Conservation (phyloP, 139 green algal genomes). For the Pleodorina starrii region DNA sequence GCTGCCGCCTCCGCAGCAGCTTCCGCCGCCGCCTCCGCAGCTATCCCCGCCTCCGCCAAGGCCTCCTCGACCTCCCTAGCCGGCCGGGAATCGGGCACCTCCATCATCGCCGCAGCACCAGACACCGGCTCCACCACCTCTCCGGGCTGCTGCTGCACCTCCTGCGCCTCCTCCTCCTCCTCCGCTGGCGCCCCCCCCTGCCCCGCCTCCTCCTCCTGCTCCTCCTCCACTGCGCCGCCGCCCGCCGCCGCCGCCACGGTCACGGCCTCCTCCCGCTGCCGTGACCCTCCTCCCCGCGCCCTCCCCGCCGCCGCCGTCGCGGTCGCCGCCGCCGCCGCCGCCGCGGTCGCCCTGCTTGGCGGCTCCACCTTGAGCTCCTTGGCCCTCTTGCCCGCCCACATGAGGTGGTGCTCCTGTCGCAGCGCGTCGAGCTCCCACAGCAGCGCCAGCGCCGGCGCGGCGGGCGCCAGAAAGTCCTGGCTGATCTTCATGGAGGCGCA, state of each 20-base stretch:
- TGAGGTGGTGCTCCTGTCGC: conserved; percentile 45
- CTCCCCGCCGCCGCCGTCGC: neutral
- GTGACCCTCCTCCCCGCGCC: neutral
- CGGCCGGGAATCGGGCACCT: neutral
- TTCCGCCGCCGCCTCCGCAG: neutral
- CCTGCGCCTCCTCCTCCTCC: neutral
- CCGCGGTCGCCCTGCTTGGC: neutral
- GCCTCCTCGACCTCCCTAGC: neutral
- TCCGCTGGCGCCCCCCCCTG: neutral
- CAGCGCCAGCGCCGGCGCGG: conserved; percentile 23
- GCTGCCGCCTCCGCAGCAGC: neutral
- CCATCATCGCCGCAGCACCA: too few relatives aligned
- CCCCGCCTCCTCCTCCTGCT: neutral
- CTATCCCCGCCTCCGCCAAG: too few relatives aligned
- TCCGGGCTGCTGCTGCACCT: neutral
- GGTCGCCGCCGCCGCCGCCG: neutral
- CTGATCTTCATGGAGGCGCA: conserved; percentile 35
- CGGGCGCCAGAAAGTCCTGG: conserved; percentile 38
- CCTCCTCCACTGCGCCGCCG: neutral
- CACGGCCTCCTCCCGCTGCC: neutral
- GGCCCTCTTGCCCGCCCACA: neutral
- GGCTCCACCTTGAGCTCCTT: neutral
- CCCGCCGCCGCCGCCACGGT: neutral
- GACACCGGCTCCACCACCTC: neutral
- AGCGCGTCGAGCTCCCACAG: conserved; percentile 36